A percentile compares a stretch with the other conserved stretches of the same genome.
phyloP scores from a whole-genome alignment of 1,284 basidiomycete species.

The Rhizoctonia solani region DNA sequence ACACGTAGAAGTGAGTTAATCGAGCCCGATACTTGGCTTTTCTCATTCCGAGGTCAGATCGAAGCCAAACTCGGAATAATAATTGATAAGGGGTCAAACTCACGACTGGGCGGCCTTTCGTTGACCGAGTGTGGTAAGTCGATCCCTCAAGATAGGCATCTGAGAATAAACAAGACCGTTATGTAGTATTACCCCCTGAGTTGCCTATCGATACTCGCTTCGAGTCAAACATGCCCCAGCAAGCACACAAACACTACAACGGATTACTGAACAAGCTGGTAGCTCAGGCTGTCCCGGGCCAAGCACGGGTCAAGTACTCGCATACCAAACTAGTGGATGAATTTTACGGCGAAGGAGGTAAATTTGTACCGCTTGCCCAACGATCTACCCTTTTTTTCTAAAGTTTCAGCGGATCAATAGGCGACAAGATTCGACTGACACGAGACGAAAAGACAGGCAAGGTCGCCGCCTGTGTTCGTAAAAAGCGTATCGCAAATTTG shows the following conservation, averaged over 20 bases:
- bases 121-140: slow-evolving; percentile 85
- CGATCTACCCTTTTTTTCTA: slow-evolving; percentile 31
- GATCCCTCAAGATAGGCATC: slow-evolving; percentile 10
- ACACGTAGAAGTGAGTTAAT: slow-evolving; percentile 53
- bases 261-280: slow-evolving; percentile 78
- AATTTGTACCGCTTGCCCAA: slow-evolving; percentile 34
- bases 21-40: background rate
- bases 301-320: slow-evolving; percentile 65
- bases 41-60: slow-evolving; percentile 60
- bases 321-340: slow-evolving; percentile 83
- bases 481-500: slow-evolving; percentile 83
- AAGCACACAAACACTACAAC: slow-evolving; percentile 86
- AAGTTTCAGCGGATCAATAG: slow-evolving; percentile 43
- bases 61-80: slow-evolving; percentile 93
- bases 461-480: slow-evolving; percentile 71
- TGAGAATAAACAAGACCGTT: slow-evolving; percentile 58
- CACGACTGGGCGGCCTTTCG: slow-evolving; percentile 62
- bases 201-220: slow-evolving; percentile 59
- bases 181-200: slow-evolving; percentile 54
- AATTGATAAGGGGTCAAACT: slow-evolving; percentile 60
- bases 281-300: slow-evolving; percentile 49
- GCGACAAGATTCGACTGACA: slow-evolving; percentile 79
- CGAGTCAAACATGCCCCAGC: slow-evolving; percentile 85
- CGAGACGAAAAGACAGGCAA: slow-evolving; percentile 73
- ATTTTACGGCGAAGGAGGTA: slow-evolving; percentile 59